Evolutionary conservation across 805 yeast genomes (phyloP).

Genomic region (Metschnikowia drakensbergensis): DNA sequence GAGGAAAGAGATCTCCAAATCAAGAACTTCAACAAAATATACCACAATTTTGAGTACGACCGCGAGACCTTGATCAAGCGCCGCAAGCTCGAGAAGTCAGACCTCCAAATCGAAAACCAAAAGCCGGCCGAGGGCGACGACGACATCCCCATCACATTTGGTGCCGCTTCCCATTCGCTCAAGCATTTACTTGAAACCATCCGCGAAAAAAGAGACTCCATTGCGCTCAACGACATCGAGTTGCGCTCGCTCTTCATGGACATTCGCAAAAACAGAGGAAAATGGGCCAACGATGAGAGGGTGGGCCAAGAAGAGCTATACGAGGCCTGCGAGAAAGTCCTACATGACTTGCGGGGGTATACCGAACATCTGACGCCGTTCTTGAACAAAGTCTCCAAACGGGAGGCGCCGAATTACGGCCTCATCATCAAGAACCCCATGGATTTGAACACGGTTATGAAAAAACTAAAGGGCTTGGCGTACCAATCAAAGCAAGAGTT

Average conservation of each 20-base stretch:
- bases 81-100: constrained; percentile 74
- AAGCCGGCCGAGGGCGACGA: constrained; percentile 13
- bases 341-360: constrained; percentile 79
- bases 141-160: constrained; percentile 32
- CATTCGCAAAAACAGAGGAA: constrained; percentile 90
- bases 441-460: constrained; percentile 94
- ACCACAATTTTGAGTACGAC: constrained; percentile 75
- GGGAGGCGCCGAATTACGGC: constrained; percentile 97
- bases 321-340: constrained; percentile 96
- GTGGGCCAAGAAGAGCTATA: constrained; percentile 97
- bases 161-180: constrained; percentile 43
- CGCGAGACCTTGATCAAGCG: constrained; percentile 71
- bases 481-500: constrained; percentile 83
- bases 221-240: constrained; percentile 75
- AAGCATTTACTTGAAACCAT: constrained; percentile 78
- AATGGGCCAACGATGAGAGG: constrained; percentile 95
- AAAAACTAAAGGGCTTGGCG: constrained; percentile 77
- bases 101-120: constrained; percentile 54
- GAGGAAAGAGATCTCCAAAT: constrained; percentile 47
- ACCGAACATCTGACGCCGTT: constrained; percentile 97
- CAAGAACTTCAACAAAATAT: constrained; percentile 65
- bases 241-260: constrained; percentile 82
- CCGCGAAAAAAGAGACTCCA: constrained; percentile 72
- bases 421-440: constrained; percentile 87
- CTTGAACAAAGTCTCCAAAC: constrained; percentile 88